These are phyloP conservation scores for Metarhizium robertsii DNA, from an alignment of 2,329 filamentous ascomycete species.

Conservation along the genomic window DNA sequence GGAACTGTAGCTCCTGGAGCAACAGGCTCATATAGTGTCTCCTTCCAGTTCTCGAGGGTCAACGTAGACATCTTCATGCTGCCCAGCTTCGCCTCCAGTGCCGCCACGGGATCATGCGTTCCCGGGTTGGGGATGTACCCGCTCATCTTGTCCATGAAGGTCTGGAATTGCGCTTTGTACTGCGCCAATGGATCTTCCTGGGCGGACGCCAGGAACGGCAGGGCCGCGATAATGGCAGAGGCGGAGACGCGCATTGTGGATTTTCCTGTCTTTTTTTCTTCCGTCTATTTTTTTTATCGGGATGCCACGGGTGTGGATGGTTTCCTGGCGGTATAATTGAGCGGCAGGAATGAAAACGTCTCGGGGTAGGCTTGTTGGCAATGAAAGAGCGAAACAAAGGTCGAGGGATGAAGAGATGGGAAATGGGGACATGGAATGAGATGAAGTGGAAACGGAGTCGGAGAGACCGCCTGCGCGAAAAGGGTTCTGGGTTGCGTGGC, in stretches of 20 bases:
- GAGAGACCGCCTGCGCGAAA: conserved; percentile 2
- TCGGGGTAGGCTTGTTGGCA: not conserved
- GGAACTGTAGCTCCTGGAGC: conserved; percentile 50
- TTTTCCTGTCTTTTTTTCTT: not conserved
- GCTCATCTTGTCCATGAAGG: conserved; percentile 51
- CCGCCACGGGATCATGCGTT: conserved; percentile 29
- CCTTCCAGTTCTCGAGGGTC: conserved; percentile 62
- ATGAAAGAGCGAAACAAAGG: not conserved
- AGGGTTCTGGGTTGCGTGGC: not conserved
- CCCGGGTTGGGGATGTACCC: conserved; percentile 42
- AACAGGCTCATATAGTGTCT: conserved; percentile 54
- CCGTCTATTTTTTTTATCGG: no score
- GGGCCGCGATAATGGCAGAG: conserved; percentile 38
- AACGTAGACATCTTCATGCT: conserved; percentile 39
- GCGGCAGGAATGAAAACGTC: not conserved
- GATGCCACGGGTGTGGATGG: no score
- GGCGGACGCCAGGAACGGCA: conserved; percentile 47
- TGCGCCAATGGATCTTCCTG: conserved; percentile 42
- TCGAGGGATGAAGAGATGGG: not conserved
- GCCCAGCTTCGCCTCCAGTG: conserved; percentile 30
- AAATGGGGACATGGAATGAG: not conserved
- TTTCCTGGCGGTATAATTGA: no score
- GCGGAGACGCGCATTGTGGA: conserved; percentile 50
- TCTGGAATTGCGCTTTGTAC: conserved; percentile 55
- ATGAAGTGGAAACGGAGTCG: conserved; percentile 4